Base-by-base conservation (phyloP, 306 rosid genomes). In the Elaeagnus macrophylla region DNA sequence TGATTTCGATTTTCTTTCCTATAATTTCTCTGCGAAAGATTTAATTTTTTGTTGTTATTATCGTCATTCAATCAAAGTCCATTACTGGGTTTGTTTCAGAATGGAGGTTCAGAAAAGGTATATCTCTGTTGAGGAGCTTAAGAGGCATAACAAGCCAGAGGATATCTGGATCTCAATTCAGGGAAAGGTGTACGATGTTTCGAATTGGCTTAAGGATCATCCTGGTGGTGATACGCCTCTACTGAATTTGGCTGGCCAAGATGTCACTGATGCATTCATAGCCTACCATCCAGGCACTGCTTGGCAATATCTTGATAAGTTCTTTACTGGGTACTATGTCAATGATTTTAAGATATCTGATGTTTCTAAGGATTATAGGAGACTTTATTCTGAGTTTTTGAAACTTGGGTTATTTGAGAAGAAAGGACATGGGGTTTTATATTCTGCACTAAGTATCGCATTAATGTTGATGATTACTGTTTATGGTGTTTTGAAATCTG, bases 141-240 rank as follows among this genome's bases (percentile, higher is more conserved):
- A 43, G 8, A 32, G 43, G 48, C 95, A 86, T 59, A 77, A 80
- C 65, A 64, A 51, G 6, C 61, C 38, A 2, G 72, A 75, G 51
- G 91, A 86, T 69, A 72, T 82, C 0, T 86, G 95, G 95, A 82
- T 86, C 68, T 67, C 95, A 10, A 80, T 86, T 17, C 71, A 86
- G 67, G 95, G 95, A 15, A 78, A 80, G 72, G 48, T 82, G 64
- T 86, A 86, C 77, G 60, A 86, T 43, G 88, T 82, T 7, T 52
- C 95, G 2, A 54, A 67, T 16, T 86, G 95, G 95, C 37, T 64
- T 39, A 19, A 71, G 15, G 44, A 54, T 8, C 95, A 86, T 37
- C 95, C 95, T 10, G 95, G 93, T 19, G 95, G 95, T 1, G 91
- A 83, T 7, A 48, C 63, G 10, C 80, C 77, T 0, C 5, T 86